Base-by-base conservation (phyloP, 2,329 filamentous ascomycete species). In the Ceratocystis albifundus region DNA sequence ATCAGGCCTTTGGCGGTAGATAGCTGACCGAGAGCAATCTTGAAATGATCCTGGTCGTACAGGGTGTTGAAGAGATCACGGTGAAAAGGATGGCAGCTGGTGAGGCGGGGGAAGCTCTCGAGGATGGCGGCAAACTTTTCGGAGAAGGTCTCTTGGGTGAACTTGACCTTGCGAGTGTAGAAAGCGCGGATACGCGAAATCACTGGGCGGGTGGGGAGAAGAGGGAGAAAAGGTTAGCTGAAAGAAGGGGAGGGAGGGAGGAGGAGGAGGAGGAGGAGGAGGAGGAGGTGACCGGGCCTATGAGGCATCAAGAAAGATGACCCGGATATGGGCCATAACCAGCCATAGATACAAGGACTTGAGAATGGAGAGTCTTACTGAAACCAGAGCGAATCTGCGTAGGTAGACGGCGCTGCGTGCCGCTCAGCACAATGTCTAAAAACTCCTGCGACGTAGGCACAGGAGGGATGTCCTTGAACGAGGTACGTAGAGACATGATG, bases 121-220 rank as follows among this genome's bases (percentile, higher is more conserved):
- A 97, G 85, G 73, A 96, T 96, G 68, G 87, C 84, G 71, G 85
- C 85, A 71, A 99, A 86, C 79, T 97, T 97, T 76, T 99, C 94
- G 70, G 87, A 86, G 77, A 96, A 96, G 53, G 93, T 97, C 79
- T 99, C 94, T 74, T 93, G 88, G 4, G 94, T 96, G 78, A 91
- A 99, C 78, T 97, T 97, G 82, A 96, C 92, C 79, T 97, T 97
- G 76, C 94, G 83, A 59, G 93, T 96, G 77, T 97, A 97, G 79
- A 97, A 97, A 62, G 85, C 88, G 50, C 67, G 65, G 65, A 68
- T 68, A 68, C 67, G 67, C 25, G 67, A 68, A 55, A 68, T 68
- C 48, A 66, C 67, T 68, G 57, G 41, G 30, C n/a, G n/a, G n/a
- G n/a, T n/a, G n/a, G 36, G 8, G 36, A 12, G 22, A n/a, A 50